phyloP scores from a whole-genome alignment of 2,329 filamentous ascomycete genomes.

The Zymoseptoria ardabiliae region DNA sequence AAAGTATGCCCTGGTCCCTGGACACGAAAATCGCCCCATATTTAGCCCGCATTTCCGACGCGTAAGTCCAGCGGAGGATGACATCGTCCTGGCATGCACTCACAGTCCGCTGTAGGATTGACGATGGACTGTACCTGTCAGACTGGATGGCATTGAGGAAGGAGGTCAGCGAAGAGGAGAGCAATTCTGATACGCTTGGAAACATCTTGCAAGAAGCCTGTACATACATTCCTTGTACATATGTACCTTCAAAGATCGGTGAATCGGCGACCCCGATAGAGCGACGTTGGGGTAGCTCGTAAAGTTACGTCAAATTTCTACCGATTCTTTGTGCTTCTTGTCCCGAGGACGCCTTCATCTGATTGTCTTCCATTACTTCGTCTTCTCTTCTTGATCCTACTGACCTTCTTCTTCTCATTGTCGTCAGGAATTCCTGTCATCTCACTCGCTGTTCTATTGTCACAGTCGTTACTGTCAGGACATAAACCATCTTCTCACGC shows the following conservation, averaged over 20 bases:
- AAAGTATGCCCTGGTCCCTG: not conserved
- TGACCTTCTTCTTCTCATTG: not conserved
- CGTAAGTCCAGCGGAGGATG: not conserved
- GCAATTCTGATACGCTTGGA: not conserved
- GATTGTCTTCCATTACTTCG: not conserved
- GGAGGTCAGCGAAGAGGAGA: not conserved
- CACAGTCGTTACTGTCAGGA: constrained; percentile 3
- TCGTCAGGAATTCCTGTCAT: not conserved
- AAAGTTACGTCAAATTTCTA: not conserved
- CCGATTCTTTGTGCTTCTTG: not conserved
- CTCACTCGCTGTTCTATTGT: not conserved
- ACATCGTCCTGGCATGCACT: not conserved
- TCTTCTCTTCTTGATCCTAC: not conserved
- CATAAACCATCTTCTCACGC: not conserved
- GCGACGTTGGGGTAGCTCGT: not conserved
- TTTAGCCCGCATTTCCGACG: not conserved
- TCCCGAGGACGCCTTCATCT: not conserved
- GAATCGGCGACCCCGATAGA: not conserved
- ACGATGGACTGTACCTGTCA: not conserved
- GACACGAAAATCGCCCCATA: not conserved
- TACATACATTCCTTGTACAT: not conserved
- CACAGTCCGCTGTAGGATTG: not conserved
- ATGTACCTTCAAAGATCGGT: not conserved
- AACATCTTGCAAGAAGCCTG: not conserved
- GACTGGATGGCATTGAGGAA: not conserved